Evolutionary conservation across 805 yeast genomes (phyloP).

Genomic region (Schizosaccharomyces cryophilus): DNA sequence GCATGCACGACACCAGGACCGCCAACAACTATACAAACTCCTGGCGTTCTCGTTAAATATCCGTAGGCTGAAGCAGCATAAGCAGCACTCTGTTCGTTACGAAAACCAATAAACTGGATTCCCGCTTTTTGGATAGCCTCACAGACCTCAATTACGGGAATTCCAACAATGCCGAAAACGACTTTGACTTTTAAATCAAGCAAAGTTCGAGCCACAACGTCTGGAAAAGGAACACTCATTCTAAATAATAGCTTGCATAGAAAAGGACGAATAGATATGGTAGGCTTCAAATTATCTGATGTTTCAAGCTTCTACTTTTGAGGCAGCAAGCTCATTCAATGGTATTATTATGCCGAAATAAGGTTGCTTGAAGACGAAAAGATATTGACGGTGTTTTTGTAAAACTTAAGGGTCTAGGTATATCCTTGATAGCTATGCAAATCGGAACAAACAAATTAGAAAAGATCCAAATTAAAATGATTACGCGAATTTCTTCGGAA

Average conservation of each 20-base stretch:
- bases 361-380: too few relatives aligned
- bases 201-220: slow-evolving; percentile 25
- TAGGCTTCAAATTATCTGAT: too few relatives aligned
- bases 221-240: slow-evolving; percentile 17
- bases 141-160: slow-evolving; percentile 42
- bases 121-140: slow-evolving; percentile 13
- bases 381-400: too few relatives aligned
- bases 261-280: neutral
- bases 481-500: too few relatives aligned
- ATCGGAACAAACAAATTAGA: too few relatives aligned
- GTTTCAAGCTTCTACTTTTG: too few relatives aligned
- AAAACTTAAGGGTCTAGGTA: too few relatives aligned
- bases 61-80: slow-evolving; percentile 57
- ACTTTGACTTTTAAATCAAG: slow-evolving; percentile 26
- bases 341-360: too few relatives aligned
- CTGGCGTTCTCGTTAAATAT: slow-evolving; percentile 37
- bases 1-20: slow-evolving; percentile 56
- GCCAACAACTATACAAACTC: slow-evolving; percentile 45
- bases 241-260: neutral
- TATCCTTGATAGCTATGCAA: too few relatives aligned
- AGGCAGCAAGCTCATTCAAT: too few relatives aligned
- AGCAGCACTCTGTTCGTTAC: slow-evolving; percentile 54
- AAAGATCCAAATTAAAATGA: too few relatives aligned
- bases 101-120: slow-evolving; percentile 31
- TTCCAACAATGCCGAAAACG: slow-evolving; percentile 51